Evolutionary conservation across 495 filamentous ascomycete species (phyloP).

Genomic region (Penicillium tannophilum): DNA sequence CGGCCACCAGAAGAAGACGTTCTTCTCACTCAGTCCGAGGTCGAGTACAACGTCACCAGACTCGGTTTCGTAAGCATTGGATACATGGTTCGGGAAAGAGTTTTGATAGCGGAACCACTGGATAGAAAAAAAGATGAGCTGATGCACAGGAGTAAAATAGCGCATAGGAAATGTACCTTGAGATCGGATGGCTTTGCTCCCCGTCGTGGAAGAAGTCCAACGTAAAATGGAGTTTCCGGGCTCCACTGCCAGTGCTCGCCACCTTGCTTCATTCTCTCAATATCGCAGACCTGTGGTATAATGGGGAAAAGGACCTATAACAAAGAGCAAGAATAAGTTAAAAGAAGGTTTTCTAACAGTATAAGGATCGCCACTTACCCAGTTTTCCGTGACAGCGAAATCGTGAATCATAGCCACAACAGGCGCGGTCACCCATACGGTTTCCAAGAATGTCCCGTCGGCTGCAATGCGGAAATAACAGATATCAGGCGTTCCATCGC

Average conservation of each 20-base stretch:
- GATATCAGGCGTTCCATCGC: constrained; percentile 50
- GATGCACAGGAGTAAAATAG: too few species aligned
- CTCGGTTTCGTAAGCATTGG: constrained; percentile 52
- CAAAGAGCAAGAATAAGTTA: neutral
- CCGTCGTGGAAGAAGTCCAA: constrained; percentile 50
- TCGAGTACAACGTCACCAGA: constrained; percentile 53
- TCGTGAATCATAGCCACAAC: constrained; percentile 61
- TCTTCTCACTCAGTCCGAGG: constrained; percentile 55
- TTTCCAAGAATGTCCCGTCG: constrained; percentile 45
- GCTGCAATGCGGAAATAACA: constrained; percentile 47
- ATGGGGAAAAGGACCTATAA: constrained; percentile 52
- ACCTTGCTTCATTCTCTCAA: constrained; percentile 54
- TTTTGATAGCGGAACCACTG: constrained; percentile 18
- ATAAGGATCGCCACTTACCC: constrained; percentile 25
- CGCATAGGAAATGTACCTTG: too few species aligned
- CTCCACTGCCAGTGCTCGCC: constrained; percentile 60
- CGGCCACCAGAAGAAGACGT: constrained; percentile 62
- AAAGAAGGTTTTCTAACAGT: too few species aligned
- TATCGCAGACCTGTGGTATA: constrained; percentile 52
- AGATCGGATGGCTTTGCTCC: constrained; percentile 52
- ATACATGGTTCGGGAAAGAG: constrained; percentile 51
- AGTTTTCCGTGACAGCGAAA: constrained; percentile 54
- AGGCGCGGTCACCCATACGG: constrained; percentile 52
- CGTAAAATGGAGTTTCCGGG: constrained; percentile 51
- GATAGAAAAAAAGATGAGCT: too few species aligned